Conservation (phyloP, 257 asterid genomes). For the Lantana camara region DNA sequence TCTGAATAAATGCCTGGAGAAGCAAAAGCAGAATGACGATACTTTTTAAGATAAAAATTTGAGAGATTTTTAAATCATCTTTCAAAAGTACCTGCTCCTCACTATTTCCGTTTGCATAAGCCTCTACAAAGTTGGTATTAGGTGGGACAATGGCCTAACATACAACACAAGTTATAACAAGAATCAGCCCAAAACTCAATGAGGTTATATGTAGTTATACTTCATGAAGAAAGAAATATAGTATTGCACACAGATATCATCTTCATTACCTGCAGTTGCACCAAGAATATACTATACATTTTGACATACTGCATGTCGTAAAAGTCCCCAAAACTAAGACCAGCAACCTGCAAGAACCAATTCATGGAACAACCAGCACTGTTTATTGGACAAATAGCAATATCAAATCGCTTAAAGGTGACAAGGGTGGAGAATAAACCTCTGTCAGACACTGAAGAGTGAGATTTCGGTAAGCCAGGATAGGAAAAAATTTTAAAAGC, state of each 20-base stretch:
- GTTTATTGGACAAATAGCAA: neutral
- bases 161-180: slow-evolving; percentile 20
- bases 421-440: slow-evolving; percentile 44
- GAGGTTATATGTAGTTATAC: no score
- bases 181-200: slow-evolving; percentile 34
- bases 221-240: neutral
- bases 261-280: slow-evolving; percentile 80
- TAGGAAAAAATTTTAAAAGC: slow-evolving; percentile 68
- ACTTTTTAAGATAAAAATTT: slow-evolving; percentile 1
- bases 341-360: slow-evolving; percentile 71
- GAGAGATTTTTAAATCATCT: neutral
- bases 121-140: slow-evolving; percentile 70
- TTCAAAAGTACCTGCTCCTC: slow-evolving; percentile 84
- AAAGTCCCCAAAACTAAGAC: slow-evolving; percentile 86
- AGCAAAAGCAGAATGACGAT: slow-evolving; percentile 17
- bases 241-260: neutral
- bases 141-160: slow-evolving; percentile 68
- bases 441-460: slow-evolving; percentile 94
- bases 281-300: slow-evolving; percentile 76
- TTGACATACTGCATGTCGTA: slow-evolving; percentile 77
- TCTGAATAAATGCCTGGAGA: slow-evolving; percentile 90
- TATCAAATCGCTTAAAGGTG: slow-evolving; percentile 8
- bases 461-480: slow-evolving; percentile 88
- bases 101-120: slow-evolving; percentile 76
- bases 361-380: slow-evolving; percentile 10